These are phyloP conservation scores for Neofusicoccum cordaticola DNA, from an alignment of 2,329 filamentous ascomycete genomes.

Conservation along the genomic window DNA sequence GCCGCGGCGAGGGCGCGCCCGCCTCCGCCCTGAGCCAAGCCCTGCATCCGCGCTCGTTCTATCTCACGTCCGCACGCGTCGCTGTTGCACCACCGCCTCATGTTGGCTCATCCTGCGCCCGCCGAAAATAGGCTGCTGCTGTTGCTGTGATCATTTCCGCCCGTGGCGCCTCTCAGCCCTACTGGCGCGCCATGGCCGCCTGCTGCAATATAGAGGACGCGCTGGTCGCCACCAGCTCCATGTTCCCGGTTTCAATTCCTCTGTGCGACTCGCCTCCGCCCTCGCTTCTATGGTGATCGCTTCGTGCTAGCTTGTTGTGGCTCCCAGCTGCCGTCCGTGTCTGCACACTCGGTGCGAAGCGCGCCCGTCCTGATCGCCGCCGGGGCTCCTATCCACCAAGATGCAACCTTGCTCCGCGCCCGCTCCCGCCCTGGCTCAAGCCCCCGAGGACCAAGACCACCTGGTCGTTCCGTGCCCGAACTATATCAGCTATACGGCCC, in stretches of 20 bases:
- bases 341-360: constrained; percentile 4
- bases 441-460: neutral
- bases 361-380: constrained; percentile 12
- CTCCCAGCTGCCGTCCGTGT: neutral
- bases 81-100: constrained; percentile 9
- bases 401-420: constrained; percentile 17
- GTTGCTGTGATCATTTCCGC: neutral
- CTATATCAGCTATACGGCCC: constrained; percentile 19
- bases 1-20: neutral
- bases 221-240: neutral
- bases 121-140: neutral
- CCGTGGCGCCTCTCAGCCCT: constrained; percentile 1
- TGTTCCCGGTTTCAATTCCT: neutral
- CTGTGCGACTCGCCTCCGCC: constrained; percentile 15
- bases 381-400: neutral
- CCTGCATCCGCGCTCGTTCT: neutral
- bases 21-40: neutral
- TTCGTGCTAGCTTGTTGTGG: neutral
- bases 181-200: neutral
- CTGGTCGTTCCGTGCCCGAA: neutral
- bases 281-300: constrained; percentile 11
- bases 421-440: constrained; percentile 1
- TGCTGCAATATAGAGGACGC: neutral
- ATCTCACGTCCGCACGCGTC: neutral
- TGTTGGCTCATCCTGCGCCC: constrained; percentile 12